Conservation (phyloP, 2,329 filamentous ascomycete genomes). For the Sporothrix mexicana region DNA sequence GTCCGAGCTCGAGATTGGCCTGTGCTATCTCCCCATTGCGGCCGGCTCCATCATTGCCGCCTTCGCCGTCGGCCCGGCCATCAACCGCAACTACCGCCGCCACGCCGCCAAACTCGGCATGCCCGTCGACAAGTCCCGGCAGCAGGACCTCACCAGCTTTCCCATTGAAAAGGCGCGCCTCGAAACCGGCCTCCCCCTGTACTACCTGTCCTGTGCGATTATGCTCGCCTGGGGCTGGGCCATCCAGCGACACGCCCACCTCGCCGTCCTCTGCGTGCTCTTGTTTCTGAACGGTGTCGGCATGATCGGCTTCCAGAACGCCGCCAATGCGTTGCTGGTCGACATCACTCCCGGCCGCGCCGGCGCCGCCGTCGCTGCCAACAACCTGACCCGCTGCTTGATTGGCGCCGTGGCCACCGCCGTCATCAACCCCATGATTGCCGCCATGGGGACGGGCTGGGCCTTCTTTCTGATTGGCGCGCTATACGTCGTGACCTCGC, state of each 20-base stretch:
- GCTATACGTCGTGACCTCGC: conserved; percentile 50
- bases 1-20: conserved; percentile 59
- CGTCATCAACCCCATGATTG: conserved; percentile 58
- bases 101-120: conserved; percentile 61
- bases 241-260: conserved; percentile 49
- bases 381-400: conserved; percentile 62
- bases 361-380: conserved; percentile 61
- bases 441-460: conserved; percentile 58
- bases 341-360: conserved; percentile 61
- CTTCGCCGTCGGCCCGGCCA: conserved; percentile 56
- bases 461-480: conserved; percentile 56
- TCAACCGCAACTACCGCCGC: conserved; percentile 72
- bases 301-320: conserved; percentile 61
- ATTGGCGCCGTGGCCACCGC: conserved; percentile 60
- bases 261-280: conserved; percentile 56
- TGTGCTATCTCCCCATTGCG: conserved; percentile 60
- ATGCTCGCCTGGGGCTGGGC: conserved; percentile 61
- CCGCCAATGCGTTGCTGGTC: conserved; percentile 58
- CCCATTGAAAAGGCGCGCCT: conserved; percentile 59
- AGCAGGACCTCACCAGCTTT: conserved; percentile 55
- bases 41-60: conserved; percentile 56
- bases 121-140: conserved; percentile 58
- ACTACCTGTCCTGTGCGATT: conserved; percentile 55
- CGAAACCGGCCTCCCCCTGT: conserved; percentile 56
- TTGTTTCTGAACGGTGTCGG: conserved; percentile 55